These are phyloP conservation scores for Stephania japonica DNA, from an alignment of 164 flowering plant species.

Conservation along the genomic window DNA sequence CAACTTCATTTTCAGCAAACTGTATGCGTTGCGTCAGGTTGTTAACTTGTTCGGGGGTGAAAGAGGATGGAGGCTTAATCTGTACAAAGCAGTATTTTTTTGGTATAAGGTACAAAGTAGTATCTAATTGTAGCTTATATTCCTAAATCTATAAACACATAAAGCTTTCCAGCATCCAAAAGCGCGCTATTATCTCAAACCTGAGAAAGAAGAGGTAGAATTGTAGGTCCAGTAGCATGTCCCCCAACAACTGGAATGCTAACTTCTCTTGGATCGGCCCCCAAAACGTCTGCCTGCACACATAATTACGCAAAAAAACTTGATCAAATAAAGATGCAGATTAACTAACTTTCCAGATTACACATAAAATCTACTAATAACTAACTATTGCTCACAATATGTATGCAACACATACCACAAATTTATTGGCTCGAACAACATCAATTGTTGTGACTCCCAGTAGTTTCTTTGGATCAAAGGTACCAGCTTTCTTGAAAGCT, in stretches of 20 bases:
- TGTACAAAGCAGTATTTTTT: slow-evolving; percentile 17
- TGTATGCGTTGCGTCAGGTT: slow-evolving; percentile 52
- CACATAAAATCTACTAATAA: too few relatives aligned
- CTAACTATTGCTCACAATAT: too few relatives aligned
- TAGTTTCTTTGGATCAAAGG: slow-evolving; percentile 62
- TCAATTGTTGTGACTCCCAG: slow-evolving; percentile 81
- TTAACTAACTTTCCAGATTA: too few relatives aligned
- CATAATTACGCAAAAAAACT: neutral
- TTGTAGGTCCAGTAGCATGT: slow-evolving; percentile 63
- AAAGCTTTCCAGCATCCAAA: neutral
- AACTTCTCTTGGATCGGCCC: slow-evolving; percentile 54
- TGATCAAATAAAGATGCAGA: too few relatives aligned
- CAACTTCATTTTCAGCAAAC: slow-evolving; percentile 65
- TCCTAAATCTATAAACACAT: neutral
- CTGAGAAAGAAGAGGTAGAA: slow-evolving; percentile 59
- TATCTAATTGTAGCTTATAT: neutral
- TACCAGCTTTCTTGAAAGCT: slow-evolving; percentile 78
- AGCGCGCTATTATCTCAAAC: slow-evolving; percentile 22
- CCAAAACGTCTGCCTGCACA: slow-evolving; percentile 58
- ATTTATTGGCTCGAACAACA: slow-evolving; percentile 80
- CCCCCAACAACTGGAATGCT: slow-evolving; percentile 64
- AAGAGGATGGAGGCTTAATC: slow-evolving; percentile 57
- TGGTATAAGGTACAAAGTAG: too few relatives aligned
- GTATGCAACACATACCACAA: slow-evolving; percentile 79
- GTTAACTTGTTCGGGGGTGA: slow-evolving; percentile 39